A percentile compares a stretch with the other conserved stretches of the same genome.
Evolutionary conservation across 169 alveolate genomes (phyloP).

Genomic region (Theileria parva): DNA sequence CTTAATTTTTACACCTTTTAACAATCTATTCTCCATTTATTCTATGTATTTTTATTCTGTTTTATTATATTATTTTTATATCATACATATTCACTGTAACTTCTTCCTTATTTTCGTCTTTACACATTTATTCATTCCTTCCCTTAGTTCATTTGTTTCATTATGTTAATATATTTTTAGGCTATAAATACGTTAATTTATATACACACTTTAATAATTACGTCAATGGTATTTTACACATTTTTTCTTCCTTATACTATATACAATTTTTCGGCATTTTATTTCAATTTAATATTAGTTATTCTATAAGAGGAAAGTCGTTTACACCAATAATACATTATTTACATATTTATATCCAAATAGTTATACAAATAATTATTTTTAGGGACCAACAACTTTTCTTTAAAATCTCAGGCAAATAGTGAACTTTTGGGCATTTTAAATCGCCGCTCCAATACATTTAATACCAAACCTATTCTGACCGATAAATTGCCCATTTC

Average conservation of each 20-base stretch:
- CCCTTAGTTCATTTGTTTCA: not conserved
- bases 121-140: not conserved
- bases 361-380: no score
- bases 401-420: not conserved
- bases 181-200: not conserved
- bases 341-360: not conserved
- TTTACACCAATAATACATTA: not conserved
- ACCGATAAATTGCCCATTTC: slow-evolving; percentile 32
- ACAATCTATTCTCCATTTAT: not conserved
- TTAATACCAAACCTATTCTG: not conserved
- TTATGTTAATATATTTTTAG: not conserved
- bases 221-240: not conserved
- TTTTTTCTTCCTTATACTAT: not conserved
- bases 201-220: not conserved
- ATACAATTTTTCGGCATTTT: not conserved
- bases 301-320: not conserved
- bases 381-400: not conserved
- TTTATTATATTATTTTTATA: no score
- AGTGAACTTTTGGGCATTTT: slow-evolving; percentile 22
- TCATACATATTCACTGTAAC: not conserved
- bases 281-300: not conserved
- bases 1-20: not conserved
- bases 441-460: slow-evolving; percentile 7
- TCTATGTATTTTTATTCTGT: not conserved
- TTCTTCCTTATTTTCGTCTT: not conserved